Evolutionary conservation across 495 filamentous ascomycete species (phyloP), one percentile per base, ranked within the genome.

Genomic region (Penicillium roqueforti): DNA sequence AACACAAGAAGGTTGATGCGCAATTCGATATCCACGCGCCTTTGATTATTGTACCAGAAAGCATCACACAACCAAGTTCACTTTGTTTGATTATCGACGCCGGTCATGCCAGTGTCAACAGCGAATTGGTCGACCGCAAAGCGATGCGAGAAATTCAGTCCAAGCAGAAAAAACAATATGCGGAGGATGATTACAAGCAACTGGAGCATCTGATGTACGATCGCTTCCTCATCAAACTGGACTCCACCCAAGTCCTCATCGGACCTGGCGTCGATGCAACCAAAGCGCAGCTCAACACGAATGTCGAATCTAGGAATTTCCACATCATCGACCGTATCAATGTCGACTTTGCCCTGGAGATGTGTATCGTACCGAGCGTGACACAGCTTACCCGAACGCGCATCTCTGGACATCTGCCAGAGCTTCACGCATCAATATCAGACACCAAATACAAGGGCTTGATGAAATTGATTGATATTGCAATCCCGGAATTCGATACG

Each of bases 321-420:
- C 93, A 97, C 68, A 84, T 98, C 51, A 89, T 98, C 47, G 93
- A 98, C 59, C 85, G 90, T 50, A 97, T 97, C 75, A 98, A 95
- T 59, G 88, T 98, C 60, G 88, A 97, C 65, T 96, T 98, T 64
- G 85, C 87, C 14, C 78, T 98, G 25, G 90, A 95, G 65, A 85
- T 86, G 44, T 97, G 90, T 7, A 98, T 98, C 58, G 78, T 98
- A 11, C 95, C 93, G 1, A 96, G 96, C 68, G 87, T 89, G 22
- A 87, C 91, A 0, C 92, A 96, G 60, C 79, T 98, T n/a, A 92
- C 93, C 4, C 92, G 91, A 66, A 86, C 97, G 47, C 84, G 86
- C 28, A 83, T 98, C 36, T 93, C 89, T 1, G 93, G 93, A 3
- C 89, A 95, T 64, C 79, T 98, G 26, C 92, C 93, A 3, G 86